A percentile compares a stretch with the other conserved stretches of the same genome.
Conservation (phyloP, 371 early-diverging fungal species). For the Apophysomyces trapeziformis region DNA sequence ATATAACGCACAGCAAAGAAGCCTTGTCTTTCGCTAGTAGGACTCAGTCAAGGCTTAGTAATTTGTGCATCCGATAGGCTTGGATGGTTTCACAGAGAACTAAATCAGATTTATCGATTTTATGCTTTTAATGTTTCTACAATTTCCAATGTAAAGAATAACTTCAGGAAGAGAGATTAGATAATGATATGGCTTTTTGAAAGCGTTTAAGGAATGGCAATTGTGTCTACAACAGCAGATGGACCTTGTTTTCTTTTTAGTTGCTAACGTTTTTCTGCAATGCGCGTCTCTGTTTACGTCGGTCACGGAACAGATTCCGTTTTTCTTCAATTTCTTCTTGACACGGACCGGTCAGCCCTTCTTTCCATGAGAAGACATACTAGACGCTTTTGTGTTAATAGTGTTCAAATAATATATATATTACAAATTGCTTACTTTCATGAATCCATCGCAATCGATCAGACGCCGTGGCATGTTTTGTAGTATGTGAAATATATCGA, state of each 20-base stretch:
- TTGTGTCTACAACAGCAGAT: neutral
- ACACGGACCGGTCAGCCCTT: constrained; percentile 44
- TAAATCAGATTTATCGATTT: too few relatives aligned
- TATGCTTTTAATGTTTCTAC: too few relatives aligned
- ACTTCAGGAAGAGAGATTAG: too few relatives aligned
- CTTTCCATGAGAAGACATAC: constrained; percentile 41
- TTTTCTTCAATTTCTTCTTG: constrained; percentile 54
- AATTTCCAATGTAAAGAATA: too few relatives aligned
- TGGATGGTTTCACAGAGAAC: too few relatives aligned
- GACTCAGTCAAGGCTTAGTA: too few relatives aligned
- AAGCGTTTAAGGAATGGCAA: neutral
- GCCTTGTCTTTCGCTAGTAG: too few relatives aligned
- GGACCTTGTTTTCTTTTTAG: neutral
- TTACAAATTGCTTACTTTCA: constrained; percentile 56
- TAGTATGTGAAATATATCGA: constrained; percentile 65
- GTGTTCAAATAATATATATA: constrained; percentile 12
- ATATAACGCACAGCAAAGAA: too few relatives aligned
- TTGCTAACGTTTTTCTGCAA: constrained; percentile 8
- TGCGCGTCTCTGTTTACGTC: constrained; percentile 26
- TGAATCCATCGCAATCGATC: constrained; percentile 72
- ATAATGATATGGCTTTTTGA: neutral
- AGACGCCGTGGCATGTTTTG: constrained; percentile 70
- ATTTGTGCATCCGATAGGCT: too few relatives aligned
- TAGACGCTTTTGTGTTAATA: neutral
- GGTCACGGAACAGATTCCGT: constrained; percentile 46